Base-by-base conservation (phyloP, 176 grass and related monocot genomes). In the Rhipidocladum racemiflorum region DNA sequence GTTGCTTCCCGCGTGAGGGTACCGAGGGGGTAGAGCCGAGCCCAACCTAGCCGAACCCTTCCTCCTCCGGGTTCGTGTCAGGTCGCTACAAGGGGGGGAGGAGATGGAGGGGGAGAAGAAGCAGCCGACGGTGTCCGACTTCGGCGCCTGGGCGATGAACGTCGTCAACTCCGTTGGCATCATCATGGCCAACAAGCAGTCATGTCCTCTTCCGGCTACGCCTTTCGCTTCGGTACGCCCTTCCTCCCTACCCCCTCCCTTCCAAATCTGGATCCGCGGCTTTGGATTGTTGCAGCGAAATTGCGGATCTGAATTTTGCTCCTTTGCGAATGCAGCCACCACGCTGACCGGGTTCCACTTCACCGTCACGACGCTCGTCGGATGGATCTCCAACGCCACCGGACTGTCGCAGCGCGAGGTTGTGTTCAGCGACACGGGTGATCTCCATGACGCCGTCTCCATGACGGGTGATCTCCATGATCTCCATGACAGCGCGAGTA, bases 321-420 rank as follows among this genome's bases (percentile, higher is more conserved):
- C 20, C 4, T n/a, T 27, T 27, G 24, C 11, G 51, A 66, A 74
- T n/a, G n/a, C n/a, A n/a, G n/a, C n/a, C n/a, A n/a, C n/a, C n/a
- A n/a, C n/a, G n/a, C n/a, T n/a, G n/a, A 97, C 94, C 61, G 91
- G 94, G 38, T 97, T 97, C 70, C 94, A 97, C 89, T 97, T 97
- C 87, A 88, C 87, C 23, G 87, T 92, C 61, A 97, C 94, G 62
- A 91, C 91, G 62, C 81, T 97, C 63, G 91, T 97, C 67, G 94
- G 94, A 6, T 97, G 89, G 88, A 83, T 97, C 80, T 97, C 94
- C 43, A 94, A 83, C 77, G 94, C 92, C 72, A 85, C 88, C 72
- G 94, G 94, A 94, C 68, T 94, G 90, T 27, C 94, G 85, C 45
- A 97, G 81, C 72, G 81, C 35, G 64, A 90, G 83, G 75, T 87